phyloP scores from a whole-genome alignment of 2,329 filamentous ascomycete species.

The Fusarium beomiforme region DNA sequence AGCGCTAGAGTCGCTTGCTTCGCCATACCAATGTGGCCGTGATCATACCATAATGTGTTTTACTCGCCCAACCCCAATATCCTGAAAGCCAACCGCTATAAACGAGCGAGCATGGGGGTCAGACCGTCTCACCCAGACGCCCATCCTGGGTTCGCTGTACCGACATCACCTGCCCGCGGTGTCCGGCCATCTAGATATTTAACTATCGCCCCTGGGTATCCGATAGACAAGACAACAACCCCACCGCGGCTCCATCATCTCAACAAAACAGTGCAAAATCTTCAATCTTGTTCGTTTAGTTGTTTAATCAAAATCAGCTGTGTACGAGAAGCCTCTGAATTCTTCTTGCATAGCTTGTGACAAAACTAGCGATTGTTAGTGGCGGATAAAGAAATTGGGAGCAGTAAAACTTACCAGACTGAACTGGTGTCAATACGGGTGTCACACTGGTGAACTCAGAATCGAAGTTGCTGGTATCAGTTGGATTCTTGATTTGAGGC shows the following conservation, averaged over 20 bases:
- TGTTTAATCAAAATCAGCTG: slow-evolving; percentile 81
- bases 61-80: slow-evolving; percentile 34
- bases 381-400: not conserved
- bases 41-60: slow-evolving; percentile 30
- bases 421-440: slow-evolving; percentile 94
- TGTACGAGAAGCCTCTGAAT: slow-evolving; percentile 98
- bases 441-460: slow-evolving; percentile 98
- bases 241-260: slow-evolving; percentile 39
- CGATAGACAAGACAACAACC: slow-evolving; percentile 43
- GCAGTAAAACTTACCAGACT: slow-evolving; percentile 78
- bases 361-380: slow-evolving; percentile 70
- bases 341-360: slow-evolving; percentile 99
- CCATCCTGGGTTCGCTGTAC: slow-evolving; percentile 28
- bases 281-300: slow-evolving; percentile 31
- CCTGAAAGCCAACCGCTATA: slow-evolving; percentile 33
- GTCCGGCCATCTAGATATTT: slow-evolving; percentile 36
- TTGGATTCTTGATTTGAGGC: slow-evolving; percentile 88
- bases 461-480: slow-evolving; percentile 99
- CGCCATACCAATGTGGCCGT: slow-evolving; percentile 22
- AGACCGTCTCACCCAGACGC: slow-evolving; percentile 11
- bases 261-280: slow-evolving; percentile 38
- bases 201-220: slow-evolving; percentile 44
- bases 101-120: slow-evolving; percentile 29
- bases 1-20: slow-evolving; percentile 23
- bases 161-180: slow-evolving; percentile 35